These are phyloP conservation scores for Suhomyces xylopsoci DNA, from an alignment of 805 yeast species.

Conservation along the genomic window DNA sequence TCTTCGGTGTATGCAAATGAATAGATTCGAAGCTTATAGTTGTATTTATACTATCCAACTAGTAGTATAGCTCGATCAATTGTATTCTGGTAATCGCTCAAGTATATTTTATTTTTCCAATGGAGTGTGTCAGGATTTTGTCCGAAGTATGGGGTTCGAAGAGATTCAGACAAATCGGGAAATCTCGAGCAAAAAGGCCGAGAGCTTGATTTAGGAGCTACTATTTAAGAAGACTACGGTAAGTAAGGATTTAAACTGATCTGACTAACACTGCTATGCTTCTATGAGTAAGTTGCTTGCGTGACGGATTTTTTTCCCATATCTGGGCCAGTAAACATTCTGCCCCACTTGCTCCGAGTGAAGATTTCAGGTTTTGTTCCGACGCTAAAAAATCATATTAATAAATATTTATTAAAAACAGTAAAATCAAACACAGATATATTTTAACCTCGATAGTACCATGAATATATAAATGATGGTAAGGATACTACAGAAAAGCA, in stretches of 20 bases:
- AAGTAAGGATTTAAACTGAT: background rate
- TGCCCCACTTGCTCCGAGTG: background rate
- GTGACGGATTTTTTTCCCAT: background rate
- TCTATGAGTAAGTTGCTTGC: background rate
- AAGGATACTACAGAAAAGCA: background rate
- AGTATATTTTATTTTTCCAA: background rate
- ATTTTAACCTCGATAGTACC: background rate
- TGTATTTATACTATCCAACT: background rate
- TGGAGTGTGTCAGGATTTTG: background rate
- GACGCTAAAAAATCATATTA: background rate
- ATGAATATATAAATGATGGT: background rate
- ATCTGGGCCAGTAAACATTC: background rate
- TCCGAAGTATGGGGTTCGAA: slow-evolving; percentile 6
- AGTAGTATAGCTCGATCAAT: background rate
- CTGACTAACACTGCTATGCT: background rate
- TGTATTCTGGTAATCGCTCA: background rate
- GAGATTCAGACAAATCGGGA: background rate
- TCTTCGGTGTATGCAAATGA: background rate
- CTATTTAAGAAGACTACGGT: background rate
- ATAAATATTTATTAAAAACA: background rate
- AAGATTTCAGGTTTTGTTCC: background rate
- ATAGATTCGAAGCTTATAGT: background rate
- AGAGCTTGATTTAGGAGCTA: background rate
- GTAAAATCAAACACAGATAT: background rate
- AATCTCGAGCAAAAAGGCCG: background rate